Conservation (phyloP, 164 flowering plant species). For the Aristolochia fimbriata region DNA sequence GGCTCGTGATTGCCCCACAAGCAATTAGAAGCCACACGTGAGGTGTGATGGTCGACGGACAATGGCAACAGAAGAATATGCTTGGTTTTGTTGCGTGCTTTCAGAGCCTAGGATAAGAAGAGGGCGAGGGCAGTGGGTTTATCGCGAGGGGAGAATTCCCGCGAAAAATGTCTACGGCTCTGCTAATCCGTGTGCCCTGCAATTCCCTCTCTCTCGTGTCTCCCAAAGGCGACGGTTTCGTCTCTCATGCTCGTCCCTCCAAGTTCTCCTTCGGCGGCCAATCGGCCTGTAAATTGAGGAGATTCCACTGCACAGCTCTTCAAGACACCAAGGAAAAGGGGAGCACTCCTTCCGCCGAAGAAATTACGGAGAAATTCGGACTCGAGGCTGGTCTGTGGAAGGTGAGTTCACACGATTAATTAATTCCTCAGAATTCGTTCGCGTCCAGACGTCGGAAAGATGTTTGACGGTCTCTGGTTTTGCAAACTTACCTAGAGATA, state of each 20-base stretch:
- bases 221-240: background rate
- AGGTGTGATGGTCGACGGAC: too few species aligned
- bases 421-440: background rate
- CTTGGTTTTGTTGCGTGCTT: too few species aligned
- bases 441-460: too few species aligned
- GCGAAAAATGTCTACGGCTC: conserved; percentile 13
- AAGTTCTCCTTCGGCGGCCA: conserved; percentile 2
- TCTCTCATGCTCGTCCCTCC: conserved; percentile 2
- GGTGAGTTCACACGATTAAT: conserved; percentile 24
- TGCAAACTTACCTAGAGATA: too few species aligned
- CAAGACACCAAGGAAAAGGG: conserved; percentile 42
- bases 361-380: conserved; percentile 77
- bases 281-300: conserved; percentile 4
- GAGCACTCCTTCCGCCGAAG: conserved; percentile 43
- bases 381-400: conserved; percentile 98
- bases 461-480: too few species aligned
- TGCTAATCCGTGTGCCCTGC: conserved; percentile 3
- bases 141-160: too few species aligned
- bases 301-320: conserved; percentile 40
- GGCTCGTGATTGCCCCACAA: too few species aligned
- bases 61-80: too few species aligned
- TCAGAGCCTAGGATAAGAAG: too few species aligned
- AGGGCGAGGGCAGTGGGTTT: too few species aligned
- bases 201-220: conserved; percentile 1
- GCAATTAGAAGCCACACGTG: too few species aligned